A percentile compares a stretch with the other conserved stretches of the same genome.
Conservation (phyloP, 202 grass and related monocot genomes). For the Dendrocalamus latiflorus region DNA sequence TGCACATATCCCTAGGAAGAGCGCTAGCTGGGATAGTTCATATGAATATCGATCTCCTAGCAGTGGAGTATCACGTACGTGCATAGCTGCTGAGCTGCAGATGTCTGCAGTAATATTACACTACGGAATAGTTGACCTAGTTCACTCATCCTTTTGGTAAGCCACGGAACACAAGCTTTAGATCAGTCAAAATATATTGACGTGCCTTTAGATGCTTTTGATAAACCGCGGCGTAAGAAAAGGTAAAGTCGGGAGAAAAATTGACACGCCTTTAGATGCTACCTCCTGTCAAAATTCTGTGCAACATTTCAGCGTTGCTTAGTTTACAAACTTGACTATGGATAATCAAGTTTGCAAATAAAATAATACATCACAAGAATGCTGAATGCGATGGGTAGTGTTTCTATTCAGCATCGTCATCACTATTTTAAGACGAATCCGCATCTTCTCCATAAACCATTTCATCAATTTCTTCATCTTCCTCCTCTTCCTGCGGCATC, state of each 20-base stretch:
- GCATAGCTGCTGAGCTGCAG: neutral
- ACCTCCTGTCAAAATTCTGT: constrained; percentile 30
- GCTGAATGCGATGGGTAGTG: neutral
- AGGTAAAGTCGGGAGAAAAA: neutral
- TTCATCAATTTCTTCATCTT: constrained; percentile 65
- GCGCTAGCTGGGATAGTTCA: neutral
- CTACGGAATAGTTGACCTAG: neutral
- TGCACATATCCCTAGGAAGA: too few relatives aligned
- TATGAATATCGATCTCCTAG: neutral
- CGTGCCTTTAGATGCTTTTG: too few relatives aligned
- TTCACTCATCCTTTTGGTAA: neutral
- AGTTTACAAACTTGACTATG: constrained; percentile 3
- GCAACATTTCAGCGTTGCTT: constrained; percentile 13
- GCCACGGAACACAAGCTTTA: neutral
- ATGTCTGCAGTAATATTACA: neutral
- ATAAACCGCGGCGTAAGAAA: neutral
- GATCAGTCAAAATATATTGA: neutral
- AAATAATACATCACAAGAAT: neutral
- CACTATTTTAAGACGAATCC: constrained; percentile 39
- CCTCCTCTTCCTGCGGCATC: constrained; percentile 38
- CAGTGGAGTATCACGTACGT: neutral
- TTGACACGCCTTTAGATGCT: neutral
- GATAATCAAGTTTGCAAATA: neutral
- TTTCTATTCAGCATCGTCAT: constrained; percentile 39
- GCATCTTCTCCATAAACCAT: constrained; percentile 75